phyloP scores from a whole-genome alignment of 768 basidiomycete genomes.

The Rickenella mellea region DNA sequence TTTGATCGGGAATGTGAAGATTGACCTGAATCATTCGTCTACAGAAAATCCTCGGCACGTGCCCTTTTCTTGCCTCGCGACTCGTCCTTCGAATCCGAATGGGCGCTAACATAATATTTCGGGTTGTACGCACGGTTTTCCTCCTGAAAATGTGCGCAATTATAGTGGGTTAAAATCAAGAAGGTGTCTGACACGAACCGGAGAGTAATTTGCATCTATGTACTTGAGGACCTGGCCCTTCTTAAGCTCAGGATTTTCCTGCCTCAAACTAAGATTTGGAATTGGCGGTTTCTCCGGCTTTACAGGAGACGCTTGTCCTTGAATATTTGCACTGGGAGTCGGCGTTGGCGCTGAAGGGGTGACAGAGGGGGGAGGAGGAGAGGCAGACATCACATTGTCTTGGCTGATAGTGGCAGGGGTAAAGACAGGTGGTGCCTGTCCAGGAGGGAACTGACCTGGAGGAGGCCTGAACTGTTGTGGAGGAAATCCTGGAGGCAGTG shows the following conservation, averaged over 20 bases:
- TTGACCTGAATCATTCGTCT: constrained; percentile 3
- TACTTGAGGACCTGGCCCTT: constrained; percentile 69
- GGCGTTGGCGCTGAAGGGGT: constrained; percentile 14
- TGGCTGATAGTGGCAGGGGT: constrained; percentile 18
- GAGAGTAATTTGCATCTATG: constrained; percentile 67
- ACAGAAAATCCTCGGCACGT: constrained; percentile 80
- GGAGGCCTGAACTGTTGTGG: constrained; percentile 25
- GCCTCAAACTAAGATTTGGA: constrained; percentile 47
- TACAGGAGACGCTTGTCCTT: constrained; percentile 7
- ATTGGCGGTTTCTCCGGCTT: constrained; percentile 9
- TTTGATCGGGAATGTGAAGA: no score
- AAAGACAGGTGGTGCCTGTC: constrained; percentile 12
- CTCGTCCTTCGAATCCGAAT: constrained; percentile 38
- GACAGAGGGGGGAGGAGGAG: constrained; percentile 16
- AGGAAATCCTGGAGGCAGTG: constrained; percentile 12
- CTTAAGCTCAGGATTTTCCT: constrained; percentile 68
- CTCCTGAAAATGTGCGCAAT: constrained; percentile 37
- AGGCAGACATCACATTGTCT: constrained; percentile 15
- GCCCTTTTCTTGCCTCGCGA: constrained; percentile 76
- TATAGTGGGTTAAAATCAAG: constrained; percentile 1
- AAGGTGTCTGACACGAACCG: constrained; percentile 36
- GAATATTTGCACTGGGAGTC: constrained; percentile 12
- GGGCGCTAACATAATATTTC: constrained; percentile 47
- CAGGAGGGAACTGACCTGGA: constrained; percentile 15
- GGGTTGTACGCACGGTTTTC: constrained; percentile 61